A percentile compares a stretch with the other conserved stretches of the same genome.
Evolutionary conservation across 768 basidiomycete species (phyloP).

Genomic region (Tricholoma matsutake): DNA sequence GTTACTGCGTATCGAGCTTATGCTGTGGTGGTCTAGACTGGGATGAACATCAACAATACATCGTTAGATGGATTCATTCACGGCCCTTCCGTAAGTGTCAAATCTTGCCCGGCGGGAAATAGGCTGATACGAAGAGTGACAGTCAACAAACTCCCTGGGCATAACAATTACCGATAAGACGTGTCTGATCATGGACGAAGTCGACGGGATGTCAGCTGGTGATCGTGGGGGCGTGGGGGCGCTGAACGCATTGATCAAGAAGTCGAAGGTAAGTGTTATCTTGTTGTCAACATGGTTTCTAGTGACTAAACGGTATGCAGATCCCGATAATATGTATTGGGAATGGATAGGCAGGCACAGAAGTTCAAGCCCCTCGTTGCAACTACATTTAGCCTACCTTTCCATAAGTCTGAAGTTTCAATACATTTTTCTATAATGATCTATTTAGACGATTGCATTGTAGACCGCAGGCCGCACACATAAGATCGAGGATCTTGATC

Average conservation of each 20-base stretch:
- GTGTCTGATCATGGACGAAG: slow-evolving; percentile 98
- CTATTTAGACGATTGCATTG: slow-evolving; percentile 6
- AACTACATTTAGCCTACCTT: slow-evolving; percentile 74
- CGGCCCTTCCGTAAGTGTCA: slow-evolving; percentile 44
- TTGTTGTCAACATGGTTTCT: not conserved
- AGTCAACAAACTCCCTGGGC: slow-evolving; percentile 67
- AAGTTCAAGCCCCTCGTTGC: slow-evolving; percentile 85
- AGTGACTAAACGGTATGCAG: slow-evolving; percentile 35
- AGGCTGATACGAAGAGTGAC: not conserved
- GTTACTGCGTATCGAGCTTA: not conserved
- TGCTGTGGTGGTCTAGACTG: slow-evolving; percentile 48
- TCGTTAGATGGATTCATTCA: slow-evolving; percentile 86
- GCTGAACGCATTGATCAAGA: slow-evolving; percentile 86
- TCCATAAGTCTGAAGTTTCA: slow-evolving; percentile 58
- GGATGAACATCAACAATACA: slow-evolving; percentile 86
- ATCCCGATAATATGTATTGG: slow-evolving; percentile 98
- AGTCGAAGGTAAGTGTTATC: slow-evolving; percentile 64
- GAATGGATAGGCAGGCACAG: slow-evolving; percentile 80
- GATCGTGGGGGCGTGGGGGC: slow-evolving; percentile 97
- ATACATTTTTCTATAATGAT: not conserved
- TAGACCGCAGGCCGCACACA: slow-evolving; percentile 75
- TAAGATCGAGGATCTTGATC: slow-evolving; percentile 89
- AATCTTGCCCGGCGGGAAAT: not conserved
- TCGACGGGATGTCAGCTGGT: slow-evolving; percentile 98
- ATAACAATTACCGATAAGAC: slow-evolving; percentile 74